A percentile compares a stretch with the other conserved stretches of the same genome.
These are phyloP conservation scores for Teratosphaeria epicoccoides DNA, from an alignment of 2,329 filamentous ascomycete genomes.

Conservation along the genomic window DNA sequence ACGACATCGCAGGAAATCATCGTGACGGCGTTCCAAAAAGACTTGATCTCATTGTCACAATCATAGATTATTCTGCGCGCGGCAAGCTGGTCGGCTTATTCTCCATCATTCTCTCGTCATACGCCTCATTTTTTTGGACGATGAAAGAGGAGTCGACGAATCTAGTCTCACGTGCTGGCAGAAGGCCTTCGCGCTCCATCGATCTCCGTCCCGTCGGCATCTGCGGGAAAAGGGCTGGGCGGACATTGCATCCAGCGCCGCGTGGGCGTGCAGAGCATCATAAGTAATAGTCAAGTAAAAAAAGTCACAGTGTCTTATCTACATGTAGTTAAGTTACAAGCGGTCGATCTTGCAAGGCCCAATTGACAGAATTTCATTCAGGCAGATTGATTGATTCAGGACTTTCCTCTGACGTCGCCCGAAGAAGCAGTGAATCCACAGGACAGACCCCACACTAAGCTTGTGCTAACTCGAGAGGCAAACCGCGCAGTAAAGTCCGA, in stretches of 20 bases:
- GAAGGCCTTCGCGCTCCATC: background rate
- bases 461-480: background rate
- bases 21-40: background rate
- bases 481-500: background rate
- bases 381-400: background rate
- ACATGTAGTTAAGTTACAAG: background rate
- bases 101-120: background rate
- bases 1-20: background rate
- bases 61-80: background rate
- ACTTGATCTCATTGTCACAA: background rate
- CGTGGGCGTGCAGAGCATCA: background rate
- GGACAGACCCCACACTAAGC: background rate
- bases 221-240: background rate
- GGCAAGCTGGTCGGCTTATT: background rate
- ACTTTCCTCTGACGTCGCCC: background rate
- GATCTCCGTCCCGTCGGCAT: background rate
- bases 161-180: too few species aligned
- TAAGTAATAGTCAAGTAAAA: too few species aligned
- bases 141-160: background rate
- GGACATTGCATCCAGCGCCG: conserved; percentile 1
- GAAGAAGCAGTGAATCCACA: too few species aligned
- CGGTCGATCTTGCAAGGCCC: too few species aligned
- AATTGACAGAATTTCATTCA: too few species aligned
- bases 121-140: background rate
- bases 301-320: too few species aligned